Evolutionary conservation across 2,329 filamentous ascomycete species (phyloP).

Genomic region (Neonectria ditissima): DNA sequence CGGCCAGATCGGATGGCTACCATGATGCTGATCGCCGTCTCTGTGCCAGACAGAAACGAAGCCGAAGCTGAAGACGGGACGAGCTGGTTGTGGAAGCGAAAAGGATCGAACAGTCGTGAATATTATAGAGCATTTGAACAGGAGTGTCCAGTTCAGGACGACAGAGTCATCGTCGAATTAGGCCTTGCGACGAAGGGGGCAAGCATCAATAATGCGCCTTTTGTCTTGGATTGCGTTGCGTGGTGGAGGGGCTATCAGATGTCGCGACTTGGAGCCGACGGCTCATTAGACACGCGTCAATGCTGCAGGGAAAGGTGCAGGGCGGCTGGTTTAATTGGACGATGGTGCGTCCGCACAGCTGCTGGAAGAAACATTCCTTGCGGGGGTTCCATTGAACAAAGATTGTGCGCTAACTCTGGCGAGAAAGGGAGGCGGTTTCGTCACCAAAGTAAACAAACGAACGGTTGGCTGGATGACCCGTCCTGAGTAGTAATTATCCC

Average conservation of each 20-base stretch:
- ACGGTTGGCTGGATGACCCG: conserved; percentile 20
- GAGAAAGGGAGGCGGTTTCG: background rate
- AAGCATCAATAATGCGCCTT: background rate
- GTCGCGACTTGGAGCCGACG: background rate
- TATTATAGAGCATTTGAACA: background rate
- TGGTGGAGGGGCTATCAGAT: background rate
- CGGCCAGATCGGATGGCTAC: conserved; percentile 40
- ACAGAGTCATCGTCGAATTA: background rate
- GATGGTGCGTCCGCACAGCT: background rate
- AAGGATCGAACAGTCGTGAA: background rate
- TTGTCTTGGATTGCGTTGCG: background rate
- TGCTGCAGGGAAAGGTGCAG: background rate
- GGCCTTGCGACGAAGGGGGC: background rate
- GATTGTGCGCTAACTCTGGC: conserved; percentile 9
- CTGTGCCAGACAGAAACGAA: conserved; percentile 23
- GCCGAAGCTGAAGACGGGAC: background rate
- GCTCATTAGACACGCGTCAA: background rate
- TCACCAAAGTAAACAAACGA: conserved; percentile 23
- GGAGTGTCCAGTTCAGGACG: background rate
- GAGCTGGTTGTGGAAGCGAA: background rate
- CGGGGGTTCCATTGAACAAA: background rate
- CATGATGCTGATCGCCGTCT: conserved; percentile 43
- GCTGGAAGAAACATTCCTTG: background rate
- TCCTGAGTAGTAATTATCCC: background rate
- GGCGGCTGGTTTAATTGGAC: background rate